phyloP scores from a whole-genome alignment of 2,329 filamentous ascomycete species.

The Calonectria crousiana region DNA sequence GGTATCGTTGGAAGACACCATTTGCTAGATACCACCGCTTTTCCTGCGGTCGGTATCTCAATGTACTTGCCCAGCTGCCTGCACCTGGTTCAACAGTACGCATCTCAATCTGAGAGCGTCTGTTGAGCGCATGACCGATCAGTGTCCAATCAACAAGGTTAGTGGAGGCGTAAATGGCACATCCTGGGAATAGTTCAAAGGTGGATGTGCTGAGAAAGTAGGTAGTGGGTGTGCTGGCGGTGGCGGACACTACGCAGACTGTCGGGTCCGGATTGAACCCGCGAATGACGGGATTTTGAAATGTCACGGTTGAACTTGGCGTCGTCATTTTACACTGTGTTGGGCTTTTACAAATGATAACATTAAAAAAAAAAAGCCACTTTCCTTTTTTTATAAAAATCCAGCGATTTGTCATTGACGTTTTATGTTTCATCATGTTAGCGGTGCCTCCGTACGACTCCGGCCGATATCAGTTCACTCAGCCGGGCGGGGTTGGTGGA shows the following conservation, averaged over 20 bases:
- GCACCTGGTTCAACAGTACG: conserved; percentile 64
- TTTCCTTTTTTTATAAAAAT: background rate
- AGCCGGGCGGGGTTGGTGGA: conserved; percentile 9
- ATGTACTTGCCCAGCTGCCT: conserved; percentile 62
- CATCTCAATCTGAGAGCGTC: conserved; percentile 64
- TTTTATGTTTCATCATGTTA: background rate
- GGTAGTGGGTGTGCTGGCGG: conserved; percentile 42
- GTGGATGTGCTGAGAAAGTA: conserved; percentile 73
- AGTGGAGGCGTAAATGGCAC: conserved; percentile 70
- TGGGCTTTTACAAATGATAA: background rate
- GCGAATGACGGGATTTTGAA: conserved; percentile 65
- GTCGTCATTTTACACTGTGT: conserved; percentile 15
- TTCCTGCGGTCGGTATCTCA: conserved; percentile 56
- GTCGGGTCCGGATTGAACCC: conserved; percentile 75
- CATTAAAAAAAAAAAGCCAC: background rate
- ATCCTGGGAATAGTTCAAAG: conserved; percentile 72
- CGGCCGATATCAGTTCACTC: conserved; percentile 11
- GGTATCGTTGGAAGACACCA: conserved; percentile 57
- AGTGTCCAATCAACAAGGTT: conserved; percentile 65
- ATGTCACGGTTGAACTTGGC: conserved; percentile 28
- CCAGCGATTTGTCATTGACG: background rate
- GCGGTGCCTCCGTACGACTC: background rate
- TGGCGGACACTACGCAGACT: conserved; percentile 51
- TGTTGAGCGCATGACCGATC: conserved; percentile 64
- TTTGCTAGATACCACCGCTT: conserved; percentile 60